A percentile compares a stretch with the other conserved stretches of the same genome.
Conservation (phyloP, 768 basidiomycete species). For the Leucosporidium scottii region DNA sequence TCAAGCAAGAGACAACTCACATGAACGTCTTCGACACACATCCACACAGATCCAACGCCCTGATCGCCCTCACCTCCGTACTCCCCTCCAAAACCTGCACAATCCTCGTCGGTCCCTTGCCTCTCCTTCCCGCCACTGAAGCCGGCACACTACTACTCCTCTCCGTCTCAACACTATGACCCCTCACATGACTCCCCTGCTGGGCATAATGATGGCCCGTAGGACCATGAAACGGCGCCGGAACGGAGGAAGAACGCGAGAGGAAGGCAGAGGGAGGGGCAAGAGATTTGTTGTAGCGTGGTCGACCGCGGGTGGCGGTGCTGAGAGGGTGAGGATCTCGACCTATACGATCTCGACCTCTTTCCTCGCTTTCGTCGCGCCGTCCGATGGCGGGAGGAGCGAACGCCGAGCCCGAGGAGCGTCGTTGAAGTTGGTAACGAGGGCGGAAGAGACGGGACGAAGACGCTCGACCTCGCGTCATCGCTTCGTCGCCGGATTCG, state of each 20-base stretch:
- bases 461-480: not conserved
- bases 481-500: not conserved
- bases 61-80: conserved; percentile 49
- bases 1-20: not conserved
- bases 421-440: not conserved
- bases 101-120: not conserved
- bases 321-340: not conserved
- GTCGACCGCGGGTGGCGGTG: conserved; percentile 5
- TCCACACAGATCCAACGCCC: conserved; percentile 88
- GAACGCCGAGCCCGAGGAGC: not conserved
- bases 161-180: not conserved
- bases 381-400: not conserved
- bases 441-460: not conserved
- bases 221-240: conserved; percentile 6
- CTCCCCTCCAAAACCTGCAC: conserved; percentile 55
- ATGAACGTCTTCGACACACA: conserved; percentile 51
- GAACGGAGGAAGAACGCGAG: conserved; percentile 12
- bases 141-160: not conserved
- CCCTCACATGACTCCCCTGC: not conserved
- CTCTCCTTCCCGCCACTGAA: not conserved
- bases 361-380: conserved; percentile 9
- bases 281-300: not conserved
- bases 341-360: conserved; percentile 15
- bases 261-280: not conserved
- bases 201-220: not conserved